Conservation (phyloP, 257 asterid genomes). For the Scutellaria galericulata region DNA sequence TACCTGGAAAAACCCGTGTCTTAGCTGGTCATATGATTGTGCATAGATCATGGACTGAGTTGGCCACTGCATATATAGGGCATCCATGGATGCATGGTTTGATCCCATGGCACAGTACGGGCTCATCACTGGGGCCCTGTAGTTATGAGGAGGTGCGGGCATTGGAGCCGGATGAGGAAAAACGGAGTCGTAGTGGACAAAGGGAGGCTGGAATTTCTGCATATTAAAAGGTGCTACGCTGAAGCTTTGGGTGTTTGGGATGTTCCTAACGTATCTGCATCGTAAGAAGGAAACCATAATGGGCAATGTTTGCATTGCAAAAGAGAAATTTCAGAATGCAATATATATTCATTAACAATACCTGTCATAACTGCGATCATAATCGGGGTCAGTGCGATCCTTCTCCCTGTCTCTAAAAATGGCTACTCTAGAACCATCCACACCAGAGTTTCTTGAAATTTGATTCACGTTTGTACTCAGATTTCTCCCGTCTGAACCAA, state of each 20-base stretch:
- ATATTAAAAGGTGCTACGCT: constrained; percentile 50
- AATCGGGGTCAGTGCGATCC: constrained; percentile 92
- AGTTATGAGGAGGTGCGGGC: constrained; percentile 64
- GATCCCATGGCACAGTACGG: constrained; percentile 76
- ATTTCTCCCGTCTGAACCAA: constrained; percentile 56
- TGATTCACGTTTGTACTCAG: constrained; percentile 56
- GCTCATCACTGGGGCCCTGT: constrained; percentile 63
- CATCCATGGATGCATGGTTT: constrained; percentile 65
- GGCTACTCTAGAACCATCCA: constrained; percentile 77
- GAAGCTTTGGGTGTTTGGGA: constrained; percentile 58
- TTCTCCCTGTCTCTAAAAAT: constrained; percentile 98
- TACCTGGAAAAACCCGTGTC: constrained; percentile 82
- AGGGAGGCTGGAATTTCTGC: constrained; percentile 71
- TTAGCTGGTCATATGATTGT: constrained; percentile 80
- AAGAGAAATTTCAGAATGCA: background rate
- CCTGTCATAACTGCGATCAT: constrained; percentile 94
- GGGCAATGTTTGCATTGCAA: constrained; percentile 5
- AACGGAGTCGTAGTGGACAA: constrained; percentile 72
- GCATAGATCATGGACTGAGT: constrained; percentile 90
- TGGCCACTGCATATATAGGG: constrained; percentile 85
- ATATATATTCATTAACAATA: constrained; percentile 22
- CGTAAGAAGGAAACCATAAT: background rate
- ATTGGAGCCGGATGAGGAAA: constrained; percentile 71
- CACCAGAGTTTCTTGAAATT: constrained; percentile 47
- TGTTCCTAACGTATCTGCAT: constrained; percentile 77